Percentiles rank a stretch among this genome's conserved stretches.
phyloP scores from a whole-genome alignment of 1,284 basidiomycete species.

The Vanrija pseudolonga region DNA sequence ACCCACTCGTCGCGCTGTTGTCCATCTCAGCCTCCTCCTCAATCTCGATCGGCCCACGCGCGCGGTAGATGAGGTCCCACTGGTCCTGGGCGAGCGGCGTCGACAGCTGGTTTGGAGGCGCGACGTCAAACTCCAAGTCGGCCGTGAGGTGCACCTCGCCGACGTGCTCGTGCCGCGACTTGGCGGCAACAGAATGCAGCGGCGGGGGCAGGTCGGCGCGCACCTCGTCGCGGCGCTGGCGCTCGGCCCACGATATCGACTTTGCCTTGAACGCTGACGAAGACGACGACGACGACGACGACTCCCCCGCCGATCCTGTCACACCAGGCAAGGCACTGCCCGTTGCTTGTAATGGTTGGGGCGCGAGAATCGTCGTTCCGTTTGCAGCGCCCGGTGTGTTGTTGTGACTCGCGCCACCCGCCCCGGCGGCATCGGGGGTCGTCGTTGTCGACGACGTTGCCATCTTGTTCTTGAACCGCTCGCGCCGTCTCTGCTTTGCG shows the following conservation, averaged over 20 bases:
- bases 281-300: too few species aligned
- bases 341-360: too few species aligned
- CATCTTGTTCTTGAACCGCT: not conserved
- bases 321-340: too few species aligned
- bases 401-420: too few species aligned
- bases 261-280: too few species aligned
- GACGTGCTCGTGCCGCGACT: slow-evolving; percentile 9
- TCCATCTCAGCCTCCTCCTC: slow-evolving; percentile 33
- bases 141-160: slow-evolving; percentile 22
- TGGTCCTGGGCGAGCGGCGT: slow-evolving; percentile 7
- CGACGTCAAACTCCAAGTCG: slow-evolving; percentile 27
- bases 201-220: slow-evolving; percentile 25
- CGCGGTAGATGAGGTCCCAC: slow-evolving; percentile 24
- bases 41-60: slow-evolving; percentile 35
- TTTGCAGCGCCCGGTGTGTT: too few species aligned
- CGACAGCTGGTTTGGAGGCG: slow-evolving; percentile 4
- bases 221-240: slow-evolving; percentile 1
- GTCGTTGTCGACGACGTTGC: too few species aligned
- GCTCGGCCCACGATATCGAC: not conserved
- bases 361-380: too few species aligned
- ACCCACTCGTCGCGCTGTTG: slow-evolving; percentile 29
- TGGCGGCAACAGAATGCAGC: slow-evolving; percentile 16
- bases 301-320: too few species aligned
- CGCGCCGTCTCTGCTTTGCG: slow-evolving; percentile 1
- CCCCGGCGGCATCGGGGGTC: too few species aligned